These are phyloP conservation scores for Agaricus sinodeliciosus DNA, from an alignment of 768 basidiomycete genomes.

Conservation along the genomic window DNA sequence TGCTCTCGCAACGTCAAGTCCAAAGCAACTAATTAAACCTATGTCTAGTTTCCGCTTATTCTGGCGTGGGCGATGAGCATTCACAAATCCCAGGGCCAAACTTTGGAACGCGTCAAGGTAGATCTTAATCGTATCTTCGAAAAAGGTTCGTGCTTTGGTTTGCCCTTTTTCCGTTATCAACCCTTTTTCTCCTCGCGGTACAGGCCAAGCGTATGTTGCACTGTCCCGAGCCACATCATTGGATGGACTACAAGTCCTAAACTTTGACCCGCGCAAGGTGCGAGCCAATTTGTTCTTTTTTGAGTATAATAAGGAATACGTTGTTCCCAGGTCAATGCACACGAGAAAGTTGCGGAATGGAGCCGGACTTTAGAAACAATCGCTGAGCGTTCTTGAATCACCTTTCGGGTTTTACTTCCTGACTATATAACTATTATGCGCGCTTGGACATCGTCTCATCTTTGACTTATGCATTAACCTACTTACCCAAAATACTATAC, in stretches of 20 bases:
- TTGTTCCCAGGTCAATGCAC: constrained; percentile 51
- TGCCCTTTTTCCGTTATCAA: not conserved
- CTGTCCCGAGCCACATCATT: constrained; percentile 84
- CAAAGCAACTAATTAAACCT: not conserved
- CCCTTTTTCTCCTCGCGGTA: not conserved
- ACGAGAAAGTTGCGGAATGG: constrained; percentile 69
- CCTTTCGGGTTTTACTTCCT: too few species aligned
- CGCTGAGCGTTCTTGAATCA: not conserved
- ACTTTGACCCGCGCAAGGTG: constrained; percentile 74
- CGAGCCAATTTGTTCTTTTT: constrained; percentile 5
- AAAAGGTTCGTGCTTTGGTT: constrained; percentile 48
- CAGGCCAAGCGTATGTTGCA: constrained; percentile 89
- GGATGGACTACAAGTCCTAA: constrained; percentile 78
- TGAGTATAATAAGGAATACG: not conserved
- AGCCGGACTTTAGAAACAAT: constrained; percentile 56
- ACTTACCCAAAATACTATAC: too few species aligned
- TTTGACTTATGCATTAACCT: too few species aligned
- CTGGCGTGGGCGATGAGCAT: constrained; percentile 98
- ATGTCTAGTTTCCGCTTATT: constrained; percentile 72
- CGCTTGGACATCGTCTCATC: too few species aligned
- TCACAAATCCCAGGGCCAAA: constrained; percentile 98
- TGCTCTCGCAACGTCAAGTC: constrained; percentile 24
- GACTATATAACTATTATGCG: too few species aligned
- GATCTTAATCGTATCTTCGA: constrained; percentile 92
- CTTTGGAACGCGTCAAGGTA: constrained; percentile 89